Evolutionary conservation across 2,329 filamentous ascomycete species (phyloP), one percentile per base, ranked within the genome.

Genomic region (Fusarium duplospermum): DNA sequence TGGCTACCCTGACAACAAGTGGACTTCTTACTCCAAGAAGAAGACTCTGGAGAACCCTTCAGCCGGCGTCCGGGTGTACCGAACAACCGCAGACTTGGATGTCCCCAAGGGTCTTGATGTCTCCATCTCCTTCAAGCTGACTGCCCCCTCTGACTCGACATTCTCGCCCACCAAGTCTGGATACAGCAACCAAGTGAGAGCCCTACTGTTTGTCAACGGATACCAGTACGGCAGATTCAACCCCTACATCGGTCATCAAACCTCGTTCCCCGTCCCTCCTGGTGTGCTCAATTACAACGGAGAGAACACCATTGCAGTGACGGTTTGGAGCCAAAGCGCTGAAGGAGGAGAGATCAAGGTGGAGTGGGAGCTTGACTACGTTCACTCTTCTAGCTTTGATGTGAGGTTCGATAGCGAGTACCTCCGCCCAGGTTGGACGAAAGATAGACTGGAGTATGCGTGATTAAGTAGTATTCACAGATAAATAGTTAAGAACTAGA

Each of bases 141-240:
- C 84, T 0, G 86, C 87, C 0, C 82, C 86, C 0, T 79, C 81
- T 0, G 82, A 83, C 7, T 80, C 82, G 18, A 83, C 84, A 0
- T 84, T 89, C 14, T 68, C 71, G 5, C 64, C 79, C 2, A 77
- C 74, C 0, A 73, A 77, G 24, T 66, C 70, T n/a, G 73, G 67
- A 16, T 79, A 81, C 70, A 81, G 77, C 22, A 84, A 85, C 72
- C 81, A 78, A 20, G 72, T 84, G 4, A 84, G 90, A 13, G 87
- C 86, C 0, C 85, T 90, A 74, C 78, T 92, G 3, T 92, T 89
- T 64, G 86, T 92, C n/a, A 92, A 92, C 64, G 90, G 90, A 0
- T 92, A 91, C 74, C 89, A 91, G 76, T 92, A 90, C 72, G 90
- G 88, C 2, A 85, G 88, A 9, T 92, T 87, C 75, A 87, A 88